A percentile compares a stretch with the other conserved stretches of the same genome.
phyloP scores from a whole-genome alignment of 768 basidiomycete species.

The Pisolithus sp. region DNA sequence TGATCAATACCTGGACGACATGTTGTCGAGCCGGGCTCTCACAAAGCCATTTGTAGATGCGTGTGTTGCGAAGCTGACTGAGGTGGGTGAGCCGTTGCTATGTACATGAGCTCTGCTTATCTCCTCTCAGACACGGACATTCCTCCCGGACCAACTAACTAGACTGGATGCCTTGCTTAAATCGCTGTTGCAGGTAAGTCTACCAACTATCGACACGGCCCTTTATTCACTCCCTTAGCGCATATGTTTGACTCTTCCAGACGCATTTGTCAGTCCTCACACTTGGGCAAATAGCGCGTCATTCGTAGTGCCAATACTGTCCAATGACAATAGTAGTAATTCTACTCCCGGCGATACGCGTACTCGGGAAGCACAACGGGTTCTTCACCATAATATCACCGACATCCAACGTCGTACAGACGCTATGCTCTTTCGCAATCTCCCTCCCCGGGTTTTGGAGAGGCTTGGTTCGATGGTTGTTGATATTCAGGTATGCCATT shows the following conservation, averaged over 20 bases:
- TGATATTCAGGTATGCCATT: constrained; percentile 38
- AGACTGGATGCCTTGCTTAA: constrained; percentile 49
- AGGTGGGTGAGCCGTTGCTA: constrained; percentile 36
- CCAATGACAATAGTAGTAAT: constrained; percentile 31
- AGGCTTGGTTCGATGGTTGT: constrained; percentile 55
- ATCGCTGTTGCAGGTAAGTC: constrained; percentile 54
- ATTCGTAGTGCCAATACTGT: constrained; percentile 35
- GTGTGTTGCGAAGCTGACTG: constrained; percentile 57
- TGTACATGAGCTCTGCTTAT: constrained; percentile 1
- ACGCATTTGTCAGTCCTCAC: constrained; percentile 68
- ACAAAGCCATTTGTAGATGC: constrained; percentile 67
- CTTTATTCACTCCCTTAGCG: constrained; percentile 37
- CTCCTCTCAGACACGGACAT: constrained; percentile 45
- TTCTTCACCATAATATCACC: constrained; percentile 52
- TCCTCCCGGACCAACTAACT: constrained; percentile 49
- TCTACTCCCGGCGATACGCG: constrained; percentile 15
- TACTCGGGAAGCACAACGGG: constrained; percentile 40
- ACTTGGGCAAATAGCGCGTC: constrained; percentile 53
- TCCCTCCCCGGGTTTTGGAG: constrained; percentile 55
- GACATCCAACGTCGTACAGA: constrained; percentile 76
- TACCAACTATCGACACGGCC: not conserved
- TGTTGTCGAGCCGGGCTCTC: constrained; percentile 61
- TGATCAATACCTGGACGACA: constrained; percentile 73
- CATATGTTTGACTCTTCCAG: constrained; percentile 62
- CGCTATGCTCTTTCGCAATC: constrained; percentile 66